Evolutionary conservation across 83 land plant genomes (phyloP).

Genomic region (Thuja plicata): DNA sequence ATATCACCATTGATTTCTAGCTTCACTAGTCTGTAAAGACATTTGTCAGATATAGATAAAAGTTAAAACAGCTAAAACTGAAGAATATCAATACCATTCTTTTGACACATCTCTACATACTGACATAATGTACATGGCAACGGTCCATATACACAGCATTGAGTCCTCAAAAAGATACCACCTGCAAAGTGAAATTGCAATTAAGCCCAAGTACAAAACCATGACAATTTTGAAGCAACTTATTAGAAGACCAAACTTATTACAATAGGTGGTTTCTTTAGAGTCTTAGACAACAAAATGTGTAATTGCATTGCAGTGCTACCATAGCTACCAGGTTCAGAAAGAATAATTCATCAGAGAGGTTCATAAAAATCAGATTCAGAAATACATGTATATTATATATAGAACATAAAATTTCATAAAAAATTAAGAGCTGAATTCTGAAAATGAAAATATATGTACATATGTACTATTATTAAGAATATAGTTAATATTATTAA

Average conservation of each 20-base stretch:
- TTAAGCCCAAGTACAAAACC: not conserved
- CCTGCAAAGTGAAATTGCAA: conserved; percentile 43
- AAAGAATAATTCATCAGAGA: too few species aligned
- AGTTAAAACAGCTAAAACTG: not conserved
- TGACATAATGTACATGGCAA: conserved; percentile 56
- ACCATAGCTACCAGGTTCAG: not conserved
- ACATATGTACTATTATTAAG: too few species aligned
- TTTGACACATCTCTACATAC: conserved; percentile 33
- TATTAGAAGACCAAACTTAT: not conserved
- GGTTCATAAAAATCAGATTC: too few species aligned
- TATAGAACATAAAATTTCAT: too few species aligned
- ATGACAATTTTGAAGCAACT: not conserved
- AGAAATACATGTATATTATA: too few species aligned
- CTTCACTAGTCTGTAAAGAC: not conserved
- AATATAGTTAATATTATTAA: too few species aligned
- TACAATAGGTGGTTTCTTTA: not conserved
- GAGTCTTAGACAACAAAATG: not conserved
- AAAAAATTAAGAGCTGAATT: too few species aligned
- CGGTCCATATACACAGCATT: conserved; percentile 82
- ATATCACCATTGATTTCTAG: not conserved
- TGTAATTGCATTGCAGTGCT: not conserved
- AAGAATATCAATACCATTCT: conserved; percentile 39
- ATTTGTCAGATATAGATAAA: not conserved
- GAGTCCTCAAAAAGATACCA: conserved; percentile 93
- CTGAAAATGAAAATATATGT: too few species aligned